These are phyloP conservation scores for Hymenoscyphus scutula DNA, from an alignment of 2,329 filamentous ascomycete species.

Conservation along the genomic window DNA sequence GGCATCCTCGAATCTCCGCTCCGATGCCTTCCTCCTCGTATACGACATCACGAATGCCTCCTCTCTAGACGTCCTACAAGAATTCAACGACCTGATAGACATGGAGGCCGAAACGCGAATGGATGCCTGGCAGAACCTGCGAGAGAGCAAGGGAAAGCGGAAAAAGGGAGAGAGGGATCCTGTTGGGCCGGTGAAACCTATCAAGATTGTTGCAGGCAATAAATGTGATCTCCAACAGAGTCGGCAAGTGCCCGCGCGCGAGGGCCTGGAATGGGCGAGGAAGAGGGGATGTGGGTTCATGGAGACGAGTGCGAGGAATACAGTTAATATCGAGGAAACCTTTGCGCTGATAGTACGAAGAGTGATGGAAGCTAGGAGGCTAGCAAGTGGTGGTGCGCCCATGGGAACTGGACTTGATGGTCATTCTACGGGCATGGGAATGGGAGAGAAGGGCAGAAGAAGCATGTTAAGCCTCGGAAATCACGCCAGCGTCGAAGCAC, in stretches of 20 bases:
- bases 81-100: conserved; percentile 81
- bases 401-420: conserved; percentile 9
- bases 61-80: conserved; percentile 68
- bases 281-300: conserved; percentile 76
- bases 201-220: conserved; percentile 83
- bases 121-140: conserved; percentile 25
- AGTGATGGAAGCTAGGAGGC: conserved; percentile 50
- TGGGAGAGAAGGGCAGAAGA: conserved; percentile 11
- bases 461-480: conserved; percentile 12
- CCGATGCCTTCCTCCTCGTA: conserved; percentile 80
- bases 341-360: conserved; percentile 69
- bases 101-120: conserved; percentile 76
- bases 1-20: conserved; percentile 73
- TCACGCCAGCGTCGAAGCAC: conserved; percentile 11
- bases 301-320: conserved; percentile 81
- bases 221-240: conserved; percentile 77
- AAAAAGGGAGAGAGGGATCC: conserved; percentile 15
- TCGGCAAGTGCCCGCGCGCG: conserved; percentile 65
- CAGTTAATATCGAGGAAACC: conserved; percentile 88
- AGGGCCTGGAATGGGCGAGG: conserved; percentile 75
- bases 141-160: conserved; percentile 11
- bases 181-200: conserved; percentile 45
- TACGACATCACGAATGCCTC: conserved; percentile 77
- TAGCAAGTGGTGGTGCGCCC: conserved; percentile 16
- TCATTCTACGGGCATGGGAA: conserved; percentile 2